These are phyloP conservation scores for Parathielavia hyrcaniae DNA, from an alignment of 495 filamentous ascomycete species.

Conservation along the genomic window DNA sequence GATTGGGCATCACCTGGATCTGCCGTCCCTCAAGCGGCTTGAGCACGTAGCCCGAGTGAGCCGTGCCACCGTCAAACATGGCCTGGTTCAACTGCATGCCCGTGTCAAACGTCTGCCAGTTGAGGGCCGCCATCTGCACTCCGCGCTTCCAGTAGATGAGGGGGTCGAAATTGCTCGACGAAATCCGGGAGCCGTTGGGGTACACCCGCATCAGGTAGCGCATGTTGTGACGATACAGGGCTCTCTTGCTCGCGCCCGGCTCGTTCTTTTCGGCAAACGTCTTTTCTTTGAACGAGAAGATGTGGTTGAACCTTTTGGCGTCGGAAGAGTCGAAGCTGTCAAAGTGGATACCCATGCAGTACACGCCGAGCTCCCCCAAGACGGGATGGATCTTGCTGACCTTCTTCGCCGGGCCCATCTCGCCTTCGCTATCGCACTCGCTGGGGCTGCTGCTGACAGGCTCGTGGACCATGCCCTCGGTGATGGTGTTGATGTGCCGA, in stretches of 20 bases:
- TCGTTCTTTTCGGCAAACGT: constrained; percentile 74
- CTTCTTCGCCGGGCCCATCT: constrained; percentile 52
- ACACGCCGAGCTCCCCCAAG: constrained; percentile 81
- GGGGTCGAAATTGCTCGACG: constrained; percentile 89
- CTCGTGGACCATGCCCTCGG: constrained; percentile 47
- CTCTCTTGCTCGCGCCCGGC: constrained; percentile 59
- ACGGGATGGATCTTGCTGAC: constrained; percentile 80
- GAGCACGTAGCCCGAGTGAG: constrained; percentile 84
- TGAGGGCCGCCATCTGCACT: constrained; percentile 92
- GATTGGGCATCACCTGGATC: constrained; percentile 46
- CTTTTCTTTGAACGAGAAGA: constrained; percentile 86
- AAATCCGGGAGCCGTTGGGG: constrained; percentile 68
- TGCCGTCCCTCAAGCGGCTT: constrained; percentile 80
- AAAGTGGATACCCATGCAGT: constrained; percentile 81
- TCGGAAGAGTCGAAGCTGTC: constrained; percentile 65
- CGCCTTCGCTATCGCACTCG: constrained; percentile 52
- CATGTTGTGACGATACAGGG: constrained; percentile 83
- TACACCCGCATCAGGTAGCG: constrained; percentile 91
- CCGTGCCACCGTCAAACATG: constrained; percentile 92
- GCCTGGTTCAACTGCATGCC: constrained; percentile 94
- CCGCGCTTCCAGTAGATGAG: constrained; percentile 87
- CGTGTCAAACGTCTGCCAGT: constrained; percentile 97
- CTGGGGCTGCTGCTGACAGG: constrained; percentile 49
- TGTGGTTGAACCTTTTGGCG: constrained; percentile 80
- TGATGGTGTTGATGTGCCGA: constrained; percentile 43